Conservation (phyloP, 2,329 filamentous ascomycete species). For the Neoarthrinium moseri region DNA sequence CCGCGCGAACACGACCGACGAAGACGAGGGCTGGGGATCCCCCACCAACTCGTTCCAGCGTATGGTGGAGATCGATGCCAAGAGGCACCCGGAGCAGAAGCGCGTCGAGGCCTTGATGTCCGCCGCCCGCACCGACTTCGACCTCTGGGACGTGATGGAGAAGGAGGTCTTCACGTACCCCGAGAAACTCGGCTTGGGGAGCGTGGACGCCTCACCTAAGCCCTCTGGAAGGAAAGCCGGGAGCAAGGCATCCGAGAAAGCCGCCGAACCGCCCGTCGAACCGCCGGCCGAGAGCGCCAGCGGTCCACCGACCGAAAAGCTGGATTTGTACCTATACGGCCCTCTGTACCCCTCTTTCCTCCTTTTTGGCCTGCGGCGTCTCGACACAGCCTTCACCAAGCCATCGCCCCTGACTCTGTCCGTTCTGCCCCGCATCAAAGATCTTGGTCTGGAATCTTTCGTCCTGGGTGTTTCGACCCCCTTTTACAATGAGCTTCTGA, state of each 20-base stretch:
- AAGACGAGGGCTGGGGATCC: slow-evolving; percentile 18
- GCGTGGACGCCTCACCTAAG: neutral
- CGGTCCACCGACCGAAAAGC: slow-evolving; percentile 23
- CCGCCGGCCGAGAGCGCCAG: too few relatives aligned
- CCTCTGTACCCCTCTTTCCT: slow-evolving; percentile 65
- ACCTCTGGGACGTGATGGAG: slow-evolving; percentile 67
- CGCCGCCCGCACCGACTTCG: slow-evolving; percentile 56
- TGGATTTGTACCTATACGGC: slow-evolving; percentile 57
- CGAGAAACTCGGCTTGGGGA: slow-evolving; percentile 50
- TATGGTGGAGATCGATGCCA: slow-evolving; percentile 34
- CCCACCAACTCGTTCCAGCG: slow-evolving; percentile 19
- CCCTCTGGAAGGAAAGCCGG: slow-evolving; percentile 12
- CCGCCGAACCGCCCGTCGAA: neutral
- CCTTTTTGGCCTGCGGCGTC: slow-evolving; percentile 51
- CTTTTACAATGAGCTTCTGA: slow-evolving; percentile 67
- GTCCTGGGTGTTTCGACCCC: slow-evolving; percentile 69
- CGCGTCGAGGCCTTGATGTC: slow-evolving; percentile 56
- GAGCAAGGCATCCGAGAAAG: slow-evolving; percentile 11
- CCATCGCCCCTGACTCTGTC: slow-evolving; percentile 59
- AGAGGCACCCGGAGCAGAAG: slow-evolving; percentile 43
- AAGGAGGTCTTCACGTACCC: slow-evolving; percentile 64
- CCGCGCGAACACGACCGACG: slow-evolving; percentile 2
- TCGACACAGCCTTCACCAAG: slow-evolving; percentile 56
- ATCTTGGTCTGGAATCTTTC: slow-evolving; percentile 66
- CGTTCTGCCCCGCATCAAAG: slow-evolving; percentile 66